phyloP scores from a whole-genome alignment of 768 basidiomycete genomes.

The Suillus discolor region DNA sequence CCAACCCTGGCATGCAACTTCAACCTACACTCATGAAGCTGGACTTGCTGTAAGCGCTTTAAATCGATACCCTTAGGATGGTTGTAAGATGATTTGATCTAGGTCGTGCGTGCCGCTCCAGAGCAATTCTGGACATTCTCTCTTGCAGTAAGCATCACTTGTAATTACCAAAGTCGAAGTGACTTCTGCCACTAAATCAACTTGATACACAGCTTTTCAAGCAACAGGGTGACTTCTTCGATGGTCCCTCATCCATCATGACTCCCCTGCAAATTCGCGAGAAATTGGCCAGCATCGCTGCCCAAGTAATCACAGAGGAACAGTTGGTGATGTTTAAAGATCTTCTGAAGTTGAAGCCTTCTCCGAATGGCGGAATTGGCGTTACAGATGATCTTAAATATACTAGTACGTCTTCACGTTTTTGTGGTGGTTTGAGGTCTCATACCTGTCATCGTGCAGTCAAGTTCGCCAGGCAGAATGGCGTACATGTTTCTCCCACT shows the following conservation, averaged over 20 bases:
- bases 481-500: constrained; percentile 90
- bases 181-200: not conserved
- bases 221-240: constrained; percentile 76
- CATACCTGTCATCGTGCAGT: constrained; percentile 46
- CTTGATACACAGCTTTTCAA: constrained; percentile 65
- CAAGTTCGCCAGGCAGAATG: constrained; percentile 89
- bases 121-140: constrained; percentile 83
- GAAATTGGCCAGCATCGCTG: constrained; percentile 65
- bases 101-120: constrained; percentile 70
- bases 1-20: constrained; percentile 81
- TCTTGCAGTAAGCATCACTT: constrained; percentile 47
- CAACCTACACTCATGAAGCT: constrained; percentile 80
- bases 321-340: constrained; percentile 59
- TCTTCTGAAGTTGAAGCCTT: constrained; percentile 59
- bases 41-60: constrained; percentile 63
- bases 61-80: not conserved
- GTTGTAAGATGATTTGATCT: not conserved
- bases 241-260: constrained; percentile 66
- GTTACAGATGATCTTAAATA: constrained; percentile 90
- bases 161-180: not conserved
- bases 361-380: constrained; percentile 78
- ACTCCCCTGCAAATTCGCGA: constrained; percentile 75
- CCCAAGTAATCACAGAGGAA: constrained; percentile 50
- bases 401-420: constrained; percentile 55
- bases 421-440: not conserved